Evolutionary conservation across 2,329 filamentous ascomycete species (phyloP), one percentile per base, ranked within the genome.

Genomic region (Exophiala bonariae): DNA sequence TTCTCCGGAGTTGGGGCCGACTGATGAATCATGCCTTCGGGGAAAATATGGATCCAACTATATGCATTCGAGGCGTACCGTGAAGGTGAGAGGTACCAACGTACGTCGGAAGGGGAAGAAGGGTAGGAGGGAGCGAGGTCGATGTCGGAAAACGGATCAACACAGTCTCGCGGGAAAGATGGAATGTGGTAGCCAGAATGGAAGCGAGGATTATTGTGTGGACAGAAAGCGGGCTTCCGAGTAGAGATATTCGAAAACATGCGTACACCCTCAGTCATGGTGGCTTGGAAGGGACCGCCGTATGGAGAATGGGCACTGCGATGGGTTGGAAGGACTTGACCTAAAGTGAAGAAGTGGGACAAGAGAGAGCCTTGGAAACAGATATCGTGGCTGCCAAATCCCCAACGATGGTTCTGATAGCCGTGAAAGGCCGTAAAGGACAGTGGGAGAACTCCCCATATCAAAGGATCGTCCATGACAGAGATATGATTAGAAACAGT

Each of bases 41-140:
- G 93, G 67, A 97, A 97, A 44, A 97, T 86, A 67, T 99, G 93
- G 3, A 99, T 75, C 93, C 93, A 99, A 35, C 82, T 81, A 66
- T 87, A 79, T 36, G 81, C 82, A 59, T 89, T 84, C 54, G 71
- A 77, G 2, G 80, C 67, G 64, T 87, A 91, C 38, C 83, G 79
- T 2, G 89, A 84, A 1, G 90, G 89, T 0, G 88, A 80, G 1
- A 79, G 74, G 64, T 89, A 87, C 30, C 68, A 70, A 67, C 92
- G 87, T 13, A 60, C 58, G 34, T 82, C 83, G 46, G 78, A 83
- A 3, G 88, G 90, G 4, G 81, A 82, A 4, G 58, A 58, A 5
- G 52, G 52, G 46, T 57, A 61, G 17, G 51, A 44, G 3, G 58
- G 57, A 1, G 70, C 63, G 50, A 71, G 70, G 6, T 66, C 67